Base-by-base conservation (phyloP, 1,284 basidiomycete genomes). In the Ustilago bromivora region DNA sequence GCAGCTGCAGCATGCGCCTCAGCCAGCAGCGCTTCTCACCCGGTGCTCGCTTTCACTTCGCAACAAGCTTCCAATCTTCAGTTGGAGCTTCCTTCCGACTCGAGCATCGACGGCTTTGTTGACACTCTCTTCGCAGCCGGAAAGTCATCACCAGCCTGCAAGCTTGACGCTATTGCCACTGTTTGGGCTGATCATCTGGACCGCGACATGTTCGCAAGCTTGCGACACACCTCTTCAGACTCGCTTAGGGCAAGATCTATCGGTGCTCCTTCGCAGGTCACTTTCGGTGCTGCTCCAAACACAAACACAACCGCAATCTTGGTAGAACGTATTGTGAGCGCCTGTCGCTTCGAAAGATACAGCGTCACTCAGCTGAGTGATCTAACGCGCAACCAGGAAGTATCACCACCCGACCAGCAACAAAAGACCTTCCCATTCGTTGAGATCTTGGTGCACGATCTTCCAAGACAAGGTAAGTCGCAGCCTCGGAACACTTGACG, bases 31-130 rank as follows among this genome's bases (percentile, higher is more conserved):
- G 15, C 51, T 19, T 36, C 61, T 2, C 32, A 53, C n/a, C 68
- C 64, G n/a, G 65, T 76, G 17, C 61, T 76, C 12, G 74, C 74
- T 1, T 72, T 76, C 69, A 76, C 69, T 12, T 76, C 74, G 49
- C 52, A 47, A 31, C 66, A 66, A 32, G 61, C 65, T 17, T 46
- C 47, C 11, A 66, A 69, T 40, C 17, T 51, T 15, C 36, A 63
- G n/a, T 46, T 76, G 40, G 52, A 63, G 38, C 52, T 68, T 28
- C 59, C 69, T 1, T 41, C 62, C 12, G 61, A 67, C 34, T 59
- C 61, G 35, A 72, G 52, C 57, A 31, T 71, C 7, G 28, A 35
- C 6, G 46, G 55, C 23, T 62, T 76, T 23, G 32, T 72, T 31
- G 54, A 71, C 57, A 65, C 74, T 8, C 69, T 76, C 35, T 66